Conservation (phyloP, 306 rosid species). For the Adenanthera pavonina region DNA sequence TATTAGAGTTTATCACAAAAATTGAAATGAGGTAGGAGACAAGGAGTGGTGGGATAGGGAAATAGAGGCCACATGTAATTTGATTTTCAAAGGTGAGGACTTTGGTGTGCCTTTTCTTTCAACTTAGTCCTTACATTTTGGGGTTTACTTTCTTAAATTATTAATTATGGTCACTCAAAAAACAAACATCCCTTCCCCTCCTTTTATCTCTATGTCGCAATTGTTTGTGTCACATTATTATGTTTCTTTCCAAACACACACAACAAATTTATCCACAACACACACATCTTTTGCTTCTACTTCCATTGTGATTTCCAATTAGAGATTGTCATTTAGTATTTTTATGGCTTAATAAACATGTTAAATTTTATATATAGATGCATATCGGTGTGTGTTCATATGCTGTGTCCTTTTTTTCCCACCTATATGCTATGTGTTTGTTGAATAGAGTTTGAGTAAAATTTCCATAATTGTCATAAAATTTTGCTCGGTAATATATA, state of each 20-base stretch:
- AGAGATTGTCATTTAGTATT: neutral
- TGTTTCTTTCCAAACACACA: neutral
- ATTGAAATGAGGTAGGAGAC: slow-evolving; percentile 63
- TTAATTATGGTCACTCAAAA: slow-evolving; percentile 35
- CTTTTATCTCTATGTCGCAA: slow-evolving; percentile 12
- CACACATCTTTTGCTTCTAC: neutral
- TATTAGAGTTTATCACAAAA: neutral
- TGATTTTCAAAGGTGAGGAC: slow-evolving; percentile 57
- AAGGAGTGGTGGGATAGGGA: slow-evolving; percentile 67
- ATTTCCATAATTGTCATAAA: no score
- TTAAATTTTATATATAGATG: no score
- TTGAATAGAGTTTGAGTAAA: no score
- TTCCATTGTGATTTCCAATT: neutral
- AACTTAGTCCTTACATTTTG: slow-evolving; percentile 50
- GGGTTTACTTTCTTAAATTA: slow-evolving; percentile 33
- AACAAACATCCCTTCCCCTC: slow-evolving; percentile 38
- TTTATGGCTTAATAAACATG: no score
- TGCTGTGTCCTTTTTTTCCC: no score
- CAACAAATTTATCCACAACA: neutral
- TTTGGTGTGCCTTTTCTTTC: slow-evolving; percentile 54
- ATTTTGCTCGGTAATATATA: no score
- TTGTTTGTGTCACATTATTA: slow-evolving; percentile 18
- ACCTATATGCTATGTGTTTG: no score
- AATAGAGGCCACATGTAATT: slow-evolving; percentile 51
- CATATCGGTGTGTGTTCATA: no score